These are phyloP conservation scores for Fusarium goolgardi DNA, from an alignment of 2,329 filamentous ascomycete species.

Conservation along the genomic window DNA sequence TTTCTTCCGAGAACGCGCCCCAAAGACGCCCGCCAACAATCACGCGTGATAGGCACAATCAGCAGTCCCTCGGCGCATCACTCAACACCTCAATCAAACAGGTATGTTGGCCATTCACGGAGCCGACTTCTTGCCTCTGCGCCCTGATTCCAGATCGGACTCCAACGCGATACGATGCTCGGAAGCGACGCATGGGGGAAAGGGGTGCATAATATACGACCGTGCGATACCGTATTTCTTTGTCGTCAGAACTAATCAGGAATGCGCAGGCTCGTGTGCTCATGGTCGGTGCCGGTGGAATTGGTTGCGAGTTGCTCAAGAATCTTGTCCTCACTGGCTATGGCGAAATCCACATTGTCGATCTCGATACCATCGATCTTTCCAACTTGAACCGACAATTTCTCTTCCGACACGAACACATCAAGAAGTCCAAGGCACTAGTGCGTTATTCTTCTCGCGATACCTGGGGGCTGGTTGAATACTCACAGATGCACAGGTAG, in stretches of 20 bases:
- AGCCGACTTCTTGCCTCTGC: conserved; percentile 14
- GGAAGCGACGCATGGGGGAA: conserved; percentile 6
- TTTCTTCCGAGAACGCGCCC: conserved; percentile 36
- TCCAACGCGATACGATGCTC: conserved; percentile 10
- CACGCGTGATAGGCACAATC: conserved; percentile 66
- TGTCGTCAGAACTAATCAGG: conserved; percentile 31
- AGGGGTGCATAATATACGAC: neutral
- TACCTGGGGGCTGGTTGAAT: conserved; percentile 9
- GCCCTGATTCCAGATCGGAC: conserved; percentile 20
- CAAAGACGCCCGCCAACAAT: conserved; percentile 46
- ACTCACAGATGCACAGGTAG: conserved; percentile 69
- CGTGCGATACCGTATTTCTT: conserved; percentile 9
- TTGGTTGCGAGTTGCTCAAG: conserved; percentile 97
- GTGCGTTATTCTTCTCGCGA: conserved; percentile 61
- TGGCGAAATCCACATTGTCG: conserved; percentile 92
- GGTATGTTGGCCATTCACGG: conserved; percentile 58
- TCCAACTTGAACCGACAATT: conserved; percentile 99
- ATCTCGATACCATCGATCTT: conserved; percentile 97
- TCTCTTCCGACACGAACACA: conserved; percentile 94
- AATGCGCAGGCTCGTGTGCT: conserved; percentile 78
- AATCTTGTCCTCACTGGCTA: conserved; percentile 94
- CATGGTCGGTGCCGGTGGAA: conserved; percentile 95
- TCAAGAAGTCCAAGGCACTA: conserved; percentile 95
- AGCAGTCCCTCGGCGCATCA: conserved; percentile 73
- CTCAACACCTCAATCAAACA: conserved; percentile 75